Percentiles rank a stretch among this genome's conserved stretches.
These are phyloP conservation scores for Solanum bulbocastanum DNA, from an alignment of 257 asterid species.

Conservation along the genomic window DNA sequence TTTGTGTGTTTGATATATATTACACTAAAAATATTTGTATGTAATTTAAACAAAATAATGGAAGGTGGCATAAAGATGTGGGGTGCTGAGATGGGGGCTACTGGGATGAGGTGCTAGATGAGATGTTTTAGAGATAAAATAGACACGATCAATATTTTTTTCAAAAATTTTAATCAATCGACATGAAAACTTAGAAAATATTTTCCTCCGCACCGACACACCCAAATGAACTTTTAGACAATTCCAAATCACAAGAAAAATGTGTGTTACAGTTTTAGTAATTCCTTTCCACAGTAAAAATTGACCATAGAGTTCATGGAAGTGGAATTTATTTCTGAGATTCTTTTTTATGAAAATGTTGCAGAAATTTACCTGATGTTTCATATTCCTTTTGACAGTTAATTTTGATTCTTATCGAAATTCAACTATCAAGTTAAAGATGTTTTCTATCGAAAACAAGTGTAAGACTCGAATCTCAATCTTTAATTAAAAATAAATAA, in stretches of 20 bases:
- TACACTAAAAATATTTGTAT: not conserved
- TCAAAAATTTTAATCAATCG: not conserved
- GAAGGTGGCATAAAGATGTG: not conserved
- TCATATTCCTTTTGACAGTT: not conserved
- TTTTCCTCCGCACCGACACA: not conserved
- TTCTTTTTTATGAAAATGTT: not conserved
- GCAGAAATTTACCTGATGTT: not conserved
- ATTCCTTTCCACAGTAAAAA: not conserved
- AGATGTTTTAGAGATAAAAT: too few relatives aligned
- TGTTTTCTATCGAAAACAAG: not conserved
- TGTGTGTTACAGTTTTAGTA: not conserved
- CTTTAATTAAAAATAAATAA: not conserved
- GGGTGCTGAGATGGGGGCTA: not conserved
- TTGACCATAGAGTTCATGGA: not conserved
- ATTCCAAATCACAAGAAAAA: not conserved
- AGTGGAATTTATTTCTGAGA: not conserved
- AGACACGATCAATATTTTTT: not conserved
- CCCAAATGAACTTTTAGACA: not conserved
- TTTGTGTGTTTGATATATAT: not conserved
- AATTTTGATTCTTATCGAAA: not conserved
- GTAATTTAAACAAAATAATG: not conserved
- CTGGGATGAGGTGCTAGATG: not conserved
- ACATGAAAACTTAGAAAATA: not conserved
- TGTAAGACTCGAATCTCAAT: not conserved
- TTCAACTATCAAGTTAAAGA: not conserved